Percentiles rank a stretch among this genome's conserved stretches.
Evolutionary conservation across 495 filamentous ascomycete genomes (phyloP).

Genomic region (Niebla homalea): DNA sequence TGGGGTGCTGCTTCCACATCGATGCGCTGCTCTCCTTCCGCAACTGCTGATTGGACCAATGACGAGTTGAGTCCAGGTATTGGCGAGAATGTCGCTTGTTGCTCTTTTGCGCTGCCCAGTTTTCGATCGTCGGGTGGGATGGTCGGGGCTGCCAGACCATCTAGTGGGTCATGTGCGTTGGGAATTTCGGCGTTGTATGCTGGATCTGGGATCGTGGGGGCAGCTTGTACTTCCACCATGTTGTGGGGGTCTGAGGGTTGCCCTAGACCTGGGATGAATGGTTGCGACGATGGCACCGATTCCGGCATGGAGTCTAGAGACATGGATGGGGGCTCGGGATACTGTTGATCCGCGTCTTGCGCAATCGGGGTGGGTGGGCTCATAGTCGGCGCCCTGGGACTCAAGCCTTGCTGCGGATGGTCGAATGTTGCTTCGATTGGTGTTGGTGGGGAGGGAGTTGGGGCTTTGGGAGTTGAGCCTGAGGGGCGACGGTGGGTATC

Average conservation of each 20-base stretch:
- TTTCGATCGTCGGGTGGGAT: neutral
- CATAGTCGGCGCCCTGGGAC: constrained; percentile 14
- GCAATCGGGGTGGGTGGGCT: constrained; percentile 8
- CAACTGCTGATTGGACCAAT: too few species aligned
- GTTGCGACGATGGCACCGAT: neutral
- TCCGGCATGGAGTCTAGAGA: neutral
- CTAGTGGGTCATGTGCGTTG: constrained; percentile 8
- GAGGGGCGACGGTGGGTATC: neutral
- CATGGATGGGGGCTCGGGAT: neutral
- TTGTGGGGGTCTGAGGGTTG: neutral
- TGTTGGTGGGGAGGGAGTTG: constrained; percentile 17
- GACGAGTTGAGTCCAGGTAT: neutral
- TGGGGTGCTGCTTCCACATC: constrained; percentile 10
- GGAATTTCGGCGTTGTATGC: constrained; percentile 5
- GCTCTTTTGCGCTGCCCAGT: neutral
- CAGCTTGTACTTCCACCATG: neutral
- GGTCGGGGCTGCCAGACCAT: constrained; percentile 10
- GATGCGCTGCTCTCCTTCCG: neutral
- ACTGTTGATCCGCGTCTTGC: constrained; percentile 6
- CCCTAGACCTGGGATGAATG: neutral
- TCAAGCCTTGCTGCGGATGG: constrained; percentile 8
- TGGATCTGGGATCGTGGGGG: neutral
- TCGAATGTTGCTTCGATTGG: constrained; percentile 14
- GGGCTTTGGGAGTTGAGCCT: constrained; percentile 13
- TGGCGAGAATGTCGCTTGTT: neutral